Conservation (phyloP, 371 early-diverging fungal genomes). For the Syncephalis fuscata region DNA sequence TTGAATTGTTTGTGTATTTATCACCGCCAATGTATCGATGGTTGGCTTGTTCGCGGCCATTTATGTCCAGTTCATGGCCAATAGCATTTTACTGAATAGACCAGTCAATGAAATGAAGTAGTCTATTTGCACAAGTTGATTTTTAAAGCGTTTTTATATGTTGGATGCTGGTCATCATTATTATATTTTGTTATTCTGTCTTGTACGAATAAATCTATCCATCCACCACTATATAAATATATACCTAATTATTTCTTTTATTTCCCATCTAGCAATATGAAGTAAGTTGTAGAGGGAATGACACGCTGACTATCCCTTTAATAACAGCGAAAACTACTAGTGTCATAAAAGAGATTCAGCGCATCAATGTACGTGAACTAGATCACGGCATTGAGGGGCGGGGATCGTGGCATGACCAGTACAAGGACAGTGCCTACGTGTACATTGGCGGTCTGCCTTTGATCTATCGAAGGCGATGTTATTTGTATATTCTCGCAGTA, state of each 20-base stretch:
- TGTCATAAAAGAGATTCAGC: slow-evolving; percentile 55
- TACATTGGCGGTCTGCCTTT: slow-evolving; percentile 69
- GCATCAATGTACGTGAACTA: slow-evolving; percentile 47
- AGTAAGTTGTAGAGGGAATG: too few relatives aligned
- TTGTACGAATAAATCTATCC: too few relatives aligned
- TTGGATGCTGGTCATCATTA: too few relatives aligned
- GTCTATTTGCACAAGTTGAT: too few relatives aligned
- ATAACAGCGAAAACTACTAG: slow-evolving; percentile 12
- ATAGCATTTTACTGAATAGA: too few relatives aligned
- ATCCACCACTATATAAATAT: too few relatives aligned
- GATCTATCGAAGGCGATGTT: slow-evolving; percentile 83
- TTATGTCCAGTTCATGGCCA: not conserved
- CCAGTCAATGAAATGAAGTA: too few relatives aligned
- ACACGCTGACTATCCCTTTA: too few relatives aligned
- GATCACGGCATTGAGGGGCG: slow-evolving; percentile 18
- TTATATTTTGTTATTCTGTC: too few relatives aligned
- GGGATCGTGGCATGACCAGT: slow-evolving; percentile 81
- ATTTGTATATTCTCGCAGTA: slow-evolving; percentile 86
- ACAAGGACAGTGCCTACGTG: slow-evolving; percentile 76
- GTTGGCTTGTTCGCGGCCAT: not conserved
- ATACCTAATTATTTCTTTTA: too few relatives aligned
- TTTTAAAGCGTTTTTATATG: too few relatives aligned
- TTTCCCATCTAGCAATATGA: too few relatives aligned
- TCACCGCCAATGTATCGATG: not conserved
- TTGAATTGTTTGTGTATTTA: not conserved